phyloP scores from a whole-genome alignment of 805 yeast species.

The Torulaspora delbrueckii region DNA sequence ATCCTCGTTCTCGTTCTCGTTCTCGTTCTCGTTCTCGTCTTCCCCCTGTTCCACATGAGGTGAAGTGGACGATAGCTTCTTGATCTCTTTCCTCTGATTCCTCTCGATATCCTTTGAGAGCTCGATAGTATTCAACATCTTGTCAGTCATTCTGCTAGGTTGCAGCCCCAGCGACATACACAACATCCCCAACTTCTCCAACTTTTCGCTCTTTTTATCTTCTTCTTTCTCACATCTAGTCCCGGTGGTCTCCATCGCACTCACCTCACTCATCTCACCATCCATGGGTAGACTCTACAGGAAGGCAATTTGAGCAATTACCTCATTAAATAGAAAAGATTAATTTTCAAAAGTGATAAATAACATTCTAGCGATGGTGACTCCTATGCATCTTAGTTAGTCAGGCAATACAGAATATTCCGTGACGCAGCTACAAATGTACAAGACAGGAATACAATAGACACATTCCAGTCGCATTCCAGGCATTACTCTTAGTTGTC shows the following conservation, averaged over 20 bases:
- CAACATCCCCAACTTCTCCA: slow-evolving; percentile 22
- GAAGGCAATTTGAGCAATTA: not conserved
- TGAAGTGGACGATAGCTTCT: slow-evolving; percentile 10
- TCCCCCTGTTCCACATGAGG: slow-evolving; percentile 9
- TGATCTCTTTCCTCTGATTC: slow-evolving; percentile 22
- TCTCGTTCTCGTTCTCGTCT: slow-evolving; percentile 4
- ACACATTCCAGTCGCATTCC: not conserved
- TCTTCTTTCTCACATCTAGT: slow-evolving; percentile 1
- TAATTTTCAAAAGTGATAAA: too few relatives aligned
- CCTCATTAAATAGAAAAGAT: not conserved
- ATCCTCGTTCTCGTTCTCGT: slow-evolving; percentile 6
- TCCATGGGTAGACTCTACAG: not conserved
- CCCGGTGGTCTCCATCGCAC: not conserved
- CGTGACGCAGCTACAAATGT: not conserved
- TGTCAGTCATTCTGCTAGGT: slow-evolving; percentile 21
- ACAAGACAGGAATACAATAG: not conserved
- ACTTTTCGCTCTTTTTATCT: slow-evolving; percentile 5
- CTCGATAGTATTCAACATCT: slow-evolving; percentile 24
- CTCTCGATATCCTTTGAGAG: slow-evolving; percentile 25
- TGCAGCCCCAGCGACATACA: slow-evolving; percentile 31
- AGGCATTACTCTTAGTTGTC: too few relatives aligned
- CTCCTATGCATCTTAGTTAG: not conserved
- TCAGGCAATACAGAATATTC: not conserved
- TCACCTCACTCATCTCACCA: not conserved
- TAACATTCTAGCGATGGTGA: not conserved